These are phyloP conservation scores for Tricholoma sp. DNA, from an alignment of 768 basidiomycete genomes.

Conservation along the genomic window DNA sequence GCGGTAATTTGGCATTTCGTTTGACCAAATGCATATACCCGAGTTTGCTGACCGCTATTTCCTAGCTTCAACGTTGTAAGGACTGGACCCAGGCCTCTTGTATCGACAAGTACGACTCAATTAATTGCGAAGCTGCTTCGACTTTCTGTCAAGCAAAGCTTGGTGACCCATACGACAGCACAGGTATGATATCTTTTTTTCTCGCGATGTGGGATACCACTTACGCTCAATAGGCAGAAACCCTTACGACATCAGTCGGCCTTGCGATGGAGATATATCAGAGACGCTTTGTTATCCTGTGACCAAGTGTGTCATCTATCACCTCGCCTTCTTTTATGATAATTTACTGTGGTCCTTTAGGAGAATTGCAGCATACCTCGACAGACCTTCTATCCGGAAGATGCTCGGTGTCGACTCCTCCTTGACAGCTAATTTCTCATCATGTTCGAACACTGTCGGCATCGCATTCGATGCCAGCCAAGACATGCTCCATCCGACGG, in stretches of 20 bases:
- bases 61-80: constrained; percentile 59
- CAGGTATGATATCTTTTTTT: constrained; percentile 14
- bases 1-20: constrained; percentile 1
- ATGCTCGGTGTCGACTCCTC: constrained; percentile 49
- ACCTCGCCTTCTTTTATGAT: background rate
- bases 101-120: constrained; percentile 56
- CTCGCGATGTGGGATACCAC: constrained; percentile 6
- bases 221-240: constrained; percentile 31
- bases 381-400: constrained; percentile 46
- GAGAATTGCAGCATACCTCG: constrained; percentile 54
- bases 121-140: constrained; percentile 56
- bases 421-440: constrained; percentile 40
- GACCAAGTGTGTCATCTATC: constrained; percentile 23
- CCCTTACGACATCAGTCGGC: constrained; percentile 63
- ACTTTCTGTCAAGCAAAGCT: constrained; percentile 45
- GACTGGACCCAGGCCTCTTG: constrained; percentile 49
- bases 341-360: constrained; percentile 23
- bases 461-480: constrained; percentile 43
- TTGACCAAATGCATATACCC: background rate
- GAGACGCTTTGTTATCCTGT: constrained; percentile 55
- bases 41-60: background rate
- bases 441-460: constrained; percentile 47
- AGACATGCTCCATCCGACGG: constrained; percentile 45
- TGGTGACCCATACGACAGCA: constrained; percentile 38
- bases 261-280: constrained; percentile 41